Evolutionary conservation across 305 asterid species (phyloP).

Genomic region (Fraxinus platypoda): DNA sequence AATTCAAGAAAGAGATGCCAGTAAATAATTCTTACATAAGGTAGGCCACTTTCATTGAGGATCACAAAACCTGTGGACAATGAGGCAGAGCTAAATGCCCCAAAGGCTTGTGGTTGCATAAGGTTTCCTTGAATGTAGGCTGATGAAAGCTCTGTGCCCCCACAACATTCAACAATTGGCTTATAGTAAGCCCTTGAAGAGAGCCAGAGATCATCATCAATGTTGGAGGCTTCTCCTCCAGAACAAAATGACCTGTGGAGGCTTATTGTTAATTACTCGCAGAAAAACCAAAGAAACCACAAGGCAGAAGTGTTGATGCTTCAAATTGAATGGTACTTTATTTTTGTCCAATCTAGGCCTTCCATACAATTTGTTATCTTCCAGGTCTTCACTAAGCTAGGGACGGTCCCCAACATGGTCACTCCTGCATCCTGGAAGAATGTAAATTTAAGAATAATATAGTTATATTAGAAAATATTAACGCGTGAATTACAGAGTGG

Average conservation of each 20-base stretch:
- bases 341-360: conserved; percentile 84
- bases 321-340: conserved; percentile 46
- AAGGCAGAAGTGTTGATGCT: not conserved
- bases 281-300: not conserved
- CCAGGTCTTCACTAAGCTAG: conserved; percentile 94
- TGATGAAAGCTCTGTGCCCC: conserved; percentile 94
- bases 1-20: not conserved
- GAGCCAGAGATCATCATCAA: conserved; percentile 96
- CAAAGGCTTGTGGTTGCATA: conserved; percentile 92
- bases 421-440: conserved; percentile 76
- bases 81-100: conserved; percentile 79
- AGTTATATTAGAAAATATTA: not conserved
- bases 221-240: conserved; percentile 82
- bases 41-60: conserved; percentile 64
- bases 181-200: conserved; percentile 78
- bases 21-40: conserved; percentile 55
- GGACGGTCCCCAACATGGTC: conserved; percentile 85
- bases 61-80: conserved; percentile 82
- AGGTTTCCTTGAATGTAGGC: conserved; percentile 67
- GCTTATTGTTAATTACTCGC: conserved; percentile 11
- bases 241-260: conserved; percentile 62
- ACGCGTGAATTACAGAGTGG: not conserved
- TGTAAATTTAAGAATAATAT: conserved; percentile 8
- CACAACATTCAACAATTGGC: conserved; percentile 83
- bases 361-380: conserved; percentile 77